Evolutionary conservation across 768 basidiomycete genomes (phyloP).

Genomic region (Strobilomyces echinocephalus): DNA sequence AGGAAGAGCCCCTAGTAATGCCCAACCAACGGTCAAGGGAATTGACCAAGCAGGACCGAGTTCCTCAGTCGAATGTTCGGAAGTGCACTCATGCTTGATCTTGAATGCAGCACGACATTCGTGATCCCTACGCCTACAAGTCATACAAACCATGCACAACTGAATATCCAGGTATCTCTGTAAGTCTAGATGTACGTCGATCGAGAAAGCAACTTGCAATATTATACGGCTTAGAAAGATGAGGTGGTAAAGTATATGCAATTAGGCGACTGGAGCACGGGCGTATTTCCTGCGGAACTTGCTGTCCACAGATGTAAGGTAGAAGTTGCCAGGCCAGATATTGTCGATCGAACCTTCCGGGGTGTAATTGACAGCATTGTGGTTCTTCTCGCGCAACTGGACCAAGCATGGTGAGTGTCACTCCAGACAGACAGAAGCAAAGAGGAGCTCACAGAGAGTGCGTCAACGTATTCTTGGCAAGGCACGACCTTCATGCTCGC

Average conservation of each 20-base stretch:
- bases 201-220: background rate
- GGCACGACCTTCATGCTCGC: conserved; percentile 86
- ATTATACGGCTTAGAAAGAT: background rate
- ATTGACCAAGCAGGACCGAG: too few species aligned
- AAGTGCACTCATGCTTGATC: background rate
- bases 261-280: conserved; percentile 34
- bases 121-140: background rate
- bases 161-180: conserved; percentile 7
- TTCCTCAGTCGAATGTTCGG: too few species aligned
- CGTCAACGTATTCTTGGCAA: conserved; percentile 87
- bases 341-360: conserved; percentile 85
- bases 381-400: conserved; percentile 94
- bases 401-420: background rate
- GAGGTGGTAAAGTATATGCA: background rate
- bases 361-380: conserved; percentile 80
- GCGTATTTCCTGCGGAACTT: conserved; percentile 91
- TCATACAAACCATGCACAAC: conserved; percentile 10
- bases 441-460: conserved; percentile 53
- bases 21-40: too few species aligned
- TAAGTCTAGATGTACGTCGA: conserved; percentile 11
- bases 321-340: conserved; percentile 92
- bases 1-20: too few species aligned
- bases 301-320: conserved; percentile 84
- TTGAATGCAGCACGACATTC: conserved; percentile 1
- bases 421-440: background rate